Evolutionary conservation across 108 stramenopile species (phyloP), one percentile per base, ranked within the genome.

Genomic region (Nannochloropsis oceanica): DNA sequence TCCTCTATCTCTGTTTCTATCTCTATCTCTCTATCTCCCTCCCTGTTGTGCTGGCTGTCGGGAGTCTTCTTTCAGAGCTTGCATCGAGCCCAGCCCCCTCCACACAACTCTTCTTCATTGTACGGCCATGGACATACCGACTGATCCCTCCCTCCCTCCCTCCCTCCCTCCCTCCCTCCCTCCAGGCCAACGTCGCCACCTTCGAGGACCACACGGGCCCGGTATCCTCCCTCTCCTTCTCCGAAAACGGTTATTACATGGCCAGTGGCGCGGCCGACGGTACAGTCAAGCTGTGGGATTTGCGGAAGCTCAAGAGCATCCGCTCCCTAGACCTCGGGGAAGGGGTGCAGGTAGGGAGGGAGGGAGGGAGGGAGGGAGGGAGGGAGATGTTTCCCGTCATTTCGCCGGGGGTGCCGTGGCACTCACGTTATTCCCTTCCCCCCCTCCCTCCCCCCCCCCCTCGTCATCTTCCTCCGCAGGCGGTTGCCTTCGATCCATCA

Each of bases 211-310:
- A 86, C 73, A 80, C 44, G 25, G 89, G 83, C 42, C 24, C 42
- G 0, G 89, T 89, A 42, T 44, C 82, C 46, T 80, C 85, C 43
- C 27, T 89, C 26, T 81, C 85, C 18, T 89, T 89, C 43, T 85
- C 85, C 42, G 89, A 89, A 44, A 86, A 89, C 44, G 89, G 85
- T 14, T 89, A 86, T 80, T 89, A 89, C 84, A 89, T 89, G 89
- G 89, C 85, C 46, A 79, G 82, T 42, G 89, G 85, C 25, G 80
- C 85, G 0, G 83, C 82, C 50, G 89, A 89, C 82, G 89, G 89
- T 10, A 80, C 46, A 44, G 89, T 84, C 25, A 59, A 83, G 20
- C 82, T 89, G 83, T 89, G 88, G 88, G 88, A 86, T 44, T 59
- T 89, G 82, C 82, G 89, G 27, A 86, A 86, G 80, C 81, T 89